Percentiles rank a stretch among this genome's conserved stretches.
phyloP scores from a whole-genome alignment of 176 grass and related monocot species.

The Cymbopogon citratus region DNA sequence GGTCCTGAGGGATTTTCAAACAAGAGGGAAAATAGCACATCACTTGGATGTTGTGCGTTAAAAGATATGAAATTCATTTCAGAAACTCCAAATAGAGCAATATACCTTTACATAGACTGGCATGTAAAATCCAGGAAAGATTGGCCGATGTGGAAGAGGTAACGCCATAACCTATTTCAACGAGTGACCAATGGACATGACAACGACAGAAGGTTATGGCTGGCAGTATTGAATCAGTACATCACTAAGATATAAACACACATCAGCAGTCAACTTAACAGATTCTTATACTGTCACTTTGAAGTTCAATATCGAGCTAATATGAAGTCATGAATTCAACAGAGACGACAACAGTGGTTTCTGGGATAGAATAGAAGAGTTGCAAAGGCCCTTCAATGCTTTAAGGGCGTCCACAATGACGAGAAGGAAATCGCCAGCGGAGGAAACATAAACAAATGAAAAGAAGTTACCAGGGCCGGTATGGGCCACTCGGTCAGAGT shows the following conservation, averaged over 20 bases:
- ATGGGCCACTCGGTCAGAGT: too few species aligned
- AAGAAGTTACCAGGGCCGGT: too few species aligned
- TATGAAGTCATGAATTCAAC: background rate
- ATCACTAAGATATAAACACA: background rate
- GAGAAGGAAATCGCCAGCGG: too few species aligned
- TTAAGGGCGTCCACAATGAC: too few species aligned
- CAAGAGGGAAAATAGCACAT: background rate
- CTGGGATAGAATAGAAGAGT: background rate
- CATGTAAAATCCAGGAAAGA: constrained; percentile 99
- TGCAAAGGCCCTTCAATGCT: background rate
- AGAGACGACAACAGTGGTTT: background rate
- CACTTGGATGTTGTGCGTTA: background rate
- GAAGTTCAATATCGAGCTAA: constrained; percentile 7
- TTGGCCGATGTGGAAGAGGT: constrained; percentile 88
- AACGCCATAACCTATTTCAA: constrained; percentile 78
- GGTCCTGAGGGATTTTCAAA: constrained; percentile 49
- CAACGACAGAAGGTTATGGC: constrained; percentile 20
- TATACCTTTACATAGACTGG: constrained; percentile 89
- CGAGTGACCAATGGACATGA: constrained; percentile 6
- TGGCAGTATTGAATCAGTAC: constrained; percentile 4
- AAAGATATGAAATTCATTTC: constrained; percentile 13
- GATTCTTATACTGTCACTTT: background rate
- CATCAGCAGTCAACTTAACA: background rate
- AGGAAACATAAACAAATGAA: too few species aligned
- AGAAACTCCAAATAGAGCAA: background rate